Evolutionary conservation across 768 basidiomycete species (phyloP), one percentile per base, ranked within the genome.

Genomic region (Pholiota conissans): DNA sequence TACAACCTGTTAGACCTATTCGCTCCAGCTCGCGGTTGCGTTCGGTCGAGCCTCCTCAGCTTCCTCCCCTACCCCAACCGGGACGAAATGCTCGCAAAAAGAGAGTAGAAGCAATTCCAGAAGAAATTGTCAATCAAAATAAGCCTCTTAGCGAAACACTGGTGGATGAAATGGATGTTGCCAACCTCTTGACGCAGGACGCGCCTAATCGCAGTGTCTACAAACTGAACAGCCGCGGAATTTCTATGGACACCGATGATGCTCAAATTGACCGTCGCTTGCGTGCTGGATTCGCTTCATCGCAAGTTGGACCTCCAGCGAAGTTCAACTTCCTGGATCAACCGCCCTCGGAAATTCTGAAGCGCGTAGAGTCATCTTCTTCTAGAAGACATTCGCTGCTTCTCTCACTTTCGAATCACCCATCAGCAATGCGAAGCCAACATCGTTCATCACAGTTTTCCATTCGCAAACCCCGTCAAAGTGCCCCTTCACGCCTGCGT

Each of bases 201-300:
- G 49, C 45, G 39, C 32, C 35, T 42, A 20, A 56, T 9, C 46
- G 20, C 7, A 29, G 16, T 46, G 34, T 14, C 22, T 34, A 6
- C 13, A 32, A 42, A 14, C 29, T 27, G 13, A 46, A 26, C 28
- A 24, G 52, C 22, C 60, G 63, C 28, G 49, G 28, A 8, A 28
- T 49, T 8, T 68, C 65, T 16, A 53, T 73, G 50, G 72, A 72
- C 10, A 67, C 67, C 2, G 74, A 75, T 35, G 74, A 75, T 42
- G 66, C 63, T 7, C 69, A 73, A 45, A 69, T 55, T 22, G 49
- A 59, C 3, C 37, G 49, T 13, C 40, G 42, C 3, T 51, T 61
- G 18, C 58, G 56, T 20, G n/a, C 13, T 32, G 48, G 16, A n/a
- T 32, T 45, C 2, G 24, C 26, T 14, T 2, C 49, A 18, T 29